Evolutionary conservation across 1,284 basidiomycete species (phyloP), one percentile per base, ranked within the genome.

Genomic region (Athelia psychrophila): DNA sequence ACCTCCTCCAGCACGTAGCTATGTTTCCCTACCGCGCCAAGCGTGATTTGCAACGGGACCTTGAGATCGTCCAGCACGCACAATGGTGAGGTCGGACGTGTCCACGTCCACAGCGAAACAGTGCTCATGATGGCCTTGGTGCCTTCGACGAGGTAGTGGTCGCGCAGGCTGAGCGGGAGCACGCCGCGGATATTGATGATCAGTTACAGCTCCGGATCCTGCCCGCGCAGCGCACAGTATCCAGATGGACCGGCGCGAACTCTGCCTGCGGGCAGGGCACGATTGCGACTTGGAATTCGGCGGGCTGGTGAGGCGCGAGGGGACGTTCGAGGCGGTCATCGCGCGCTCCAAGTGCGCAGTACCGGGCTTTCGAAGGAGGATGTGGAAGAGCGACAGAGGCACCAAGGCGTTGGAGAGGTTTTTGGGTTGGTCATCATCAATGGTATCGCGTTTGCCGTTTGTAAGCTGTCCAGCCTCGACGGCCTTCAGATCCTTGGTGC

Each of bases 191-290:
- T 85, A 53, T 84, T 77, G 60, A 94, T 84, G 51, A 74, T 75
- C 47, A 91, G 72, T 53, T 85, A 73, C 12, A 86, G 63, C n/a
- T n/a, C n/a, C n/a, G n/a, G n/a, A n/a, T n/a, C n/a, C n/a, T n/a
- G n/a, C n/a, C 27, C 8, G 69, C 57, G n/a, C 33, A 35, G 33
- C 33, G 33, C 33, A 35, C 33, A 35, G 12, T 35, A 10, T 35
- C 33, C 15, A 71, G 56, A 42, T 70, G 64, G 47, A 78, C 76
- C 4, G 78, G 74, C 32, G 74, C 73, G 61, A 92, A 92, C 55
- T 80, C 76, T 2, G 84, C 92, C 3, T 75, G 77, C 1, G 94
- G 94, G 64, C 94, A 97, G 19, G 91, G 89, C 9, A 86, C 86
- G 50, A 96, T 72, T 0, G 83, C 79, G 18, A 91, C 25, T 25